Conservation (phyloP, 805 yeast genomes). For the Ogataea trehalophila region DNA sequence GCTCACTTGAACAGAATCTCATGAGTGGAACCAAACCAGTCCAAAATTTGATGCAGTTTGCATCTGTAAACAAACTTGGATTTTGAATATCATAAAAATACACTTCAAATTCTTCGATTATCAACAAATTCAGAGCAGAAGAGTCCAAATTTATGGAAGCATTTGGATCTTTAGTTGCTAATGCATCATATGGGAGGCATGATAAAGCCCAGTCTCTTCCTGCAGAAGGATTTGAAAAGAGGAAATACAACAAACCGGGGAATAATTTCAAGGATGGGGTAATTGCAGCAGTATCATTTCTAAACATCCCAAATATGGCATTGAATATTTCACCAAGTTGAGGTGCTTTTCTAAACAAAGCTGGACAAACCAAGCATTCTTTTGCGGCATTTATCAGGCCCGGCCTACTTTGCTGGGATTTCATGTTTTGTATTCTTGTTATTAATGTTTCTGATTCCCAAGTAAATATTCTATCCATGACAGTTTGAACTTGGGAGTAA, state of each 20-base stretch:
- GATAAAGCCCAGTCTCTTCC: conserved; percentile 47
- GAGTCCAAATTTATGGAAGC: not conserved
- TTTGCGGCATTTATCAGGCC: conserved; percentile 31
- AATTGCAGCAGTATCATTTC: conserved; percentile 18
- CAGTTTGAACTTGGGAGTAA: conserved; percentile 17
- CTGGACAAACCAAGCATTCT: conserved; percentile 52
- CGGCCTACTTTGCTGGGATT: conserved; percentile 18
- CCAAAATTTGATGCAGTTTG: conserved; percentile 45
- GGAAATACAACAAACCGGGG: conserved; percentile 51
- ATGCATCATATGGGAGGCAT: conserved; percentile 21
- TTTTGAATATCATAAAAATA: conserved; percentile 52
- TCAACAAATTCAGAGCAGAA: conserved; percentile 16
- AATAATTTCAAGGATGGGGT: conserved; percentile 13
- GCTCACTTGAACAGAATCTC: conserved; percentile 29
- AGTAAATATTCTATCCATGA: conserved; percentile 18
- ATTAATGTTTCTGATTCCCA: conserved; percentile 25
- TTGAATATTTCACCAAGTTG: conserved; percentile 31
- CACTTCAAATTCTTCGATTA: conserved; percentile 50
- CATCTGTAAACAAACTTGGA: conserved; percentile 41
- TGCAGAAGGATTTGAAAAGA: conserved; percentile 47
- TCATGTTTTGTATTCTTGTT: conserved; percentile 10
- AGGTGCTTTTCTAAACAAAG: conserved; percentile 36
- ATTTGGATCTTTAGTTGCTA: conserved; percentile 9
- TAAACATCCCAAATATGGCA: conserved; percentile 31
- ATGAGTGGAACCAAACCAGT: conserved; percentile 33